phyloP scores from a whole-genome alignment of 2,329 filamentous ascomycete genomes.

The Zarea fungicola region DNA sequence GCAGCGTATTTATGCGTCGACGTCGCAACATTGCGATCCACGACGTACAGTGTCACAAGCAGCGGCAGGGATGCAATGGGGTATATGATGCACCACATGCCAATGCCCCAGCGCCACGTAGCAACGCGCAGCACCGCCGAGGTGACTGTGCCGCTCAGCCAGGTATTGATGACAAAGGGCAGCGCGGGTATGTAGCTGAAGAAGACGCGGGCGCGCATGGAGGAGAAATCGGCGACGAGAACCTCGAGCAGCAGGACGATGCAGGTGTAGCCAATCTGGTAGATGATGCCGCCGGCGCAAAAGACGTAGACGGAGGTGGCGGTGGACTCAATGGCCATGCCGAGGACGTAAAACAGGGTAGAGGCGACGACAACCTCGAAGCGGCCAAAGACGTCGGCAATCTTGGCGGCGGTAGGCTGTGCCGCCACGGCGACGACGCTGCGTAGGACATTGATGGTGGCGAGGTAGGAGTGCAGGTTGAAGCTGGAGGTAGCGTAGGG shows the following conservation, averaged over 20 bases:
- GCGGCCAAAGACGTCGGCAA: conserved; percentile 59
- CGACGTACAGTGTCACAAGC: conserved; percentile 35
- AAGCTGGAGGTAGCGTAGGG: conserved; percentile 50
- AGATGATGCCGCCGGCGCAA: conserved; percentile 48
- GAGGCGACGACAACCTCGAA: conserved; percentile 52
- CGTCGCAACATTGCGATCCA: conserved; percentile 23
- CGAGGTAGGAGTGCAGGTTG: conserved; percentile 47
- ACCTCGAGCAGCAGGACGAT: conserved; percentile 56
- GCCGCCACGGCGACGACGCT: conserved; percentile 55
- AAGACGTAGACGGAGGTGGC: conserved; percentile 45
- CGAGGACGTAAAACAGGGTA: conserved; percentile 50
- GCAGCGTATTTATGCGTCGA: background rate
- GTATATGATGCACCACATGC: conserved; percentile 60
- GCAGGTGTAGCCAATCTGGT: conserved; percentile 54
- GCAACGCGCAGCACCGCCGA: conserved; percentile 42
- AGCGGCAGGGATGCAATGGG: conserved; percentile 51
- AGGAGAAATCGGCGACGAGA: conserved; percentile 56
- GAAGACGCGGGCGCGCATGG: conserved; percentile 52
- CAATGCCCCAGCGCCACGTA: conserved; percentile 58
- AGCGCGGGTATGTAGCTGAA: conserved; percentile 58
- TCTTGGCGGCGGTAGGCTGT: conserved; percentile 54
- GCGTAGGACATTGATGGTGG: conserved; percentile 54
- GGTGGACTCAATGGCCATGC: conserved; percentile 49
- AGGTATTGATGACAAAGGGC: conserved; percentile 58
- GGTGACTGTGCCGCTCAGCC: conserved; percentile 56